Base-by-base conservation (phyloP, 139 green algal genomes). In the Chlorella sp. region DNA sequence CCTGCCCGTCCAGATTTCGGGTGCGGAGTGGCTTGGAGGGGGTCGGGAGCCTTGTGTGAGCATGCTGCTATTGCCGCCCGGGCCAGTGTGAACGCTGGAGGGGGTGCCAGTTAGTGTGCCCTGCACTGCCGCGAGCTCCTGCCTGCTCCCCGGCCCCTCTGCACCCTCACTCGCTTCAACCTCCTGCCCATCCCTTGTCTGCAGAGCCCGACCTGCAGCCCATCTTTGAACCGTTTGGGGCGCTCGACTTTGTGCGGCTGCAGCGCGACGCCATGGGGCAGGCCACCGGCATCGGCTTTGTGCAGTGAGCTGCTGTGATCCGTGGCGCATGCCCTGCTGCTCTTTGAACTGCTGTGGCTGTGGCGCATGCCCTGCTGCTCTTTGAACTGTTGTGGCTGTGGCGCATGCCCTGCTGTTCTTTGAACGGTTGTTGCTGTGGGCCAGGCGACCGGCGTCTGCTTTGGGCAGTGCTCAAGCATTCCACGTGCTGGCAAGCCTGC, bases 151-250 rank as follows among this genome's bases (percentile, higher is more conserved):
- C 9, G 16, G n/a, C 65, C 16, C 65, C 69, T 5, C 69, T 76
- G 5, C 20, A 20, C 69, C 24, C 11, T 17, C 40, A 5, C 41
- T 26, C 41, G 22, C 43, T 17, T 77, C 17, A n/a, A n/a, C 43
- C 43, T 1, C 14, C 30, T 28, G 6, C 44, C 69, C 69, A n/a
- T n/a, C 36, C 69, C 11, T 30, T 22, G 6, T 9, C 43, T 30
- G 54, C 77, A 73, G 95, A 97, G 86, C 81, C 74, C n/a, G 94
- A 97, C 69, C 76, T 98, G 68, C 88, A 87, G 72, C 89, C 93
- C 79, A 90, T 98, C n/a, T 98, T 98, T 80, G 92, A 93, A 69
- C 93, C 95, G 0, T 98, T 98, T 92, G 96, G 96, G 24, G 26
- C 84, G 11, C 74, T 98, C n/a, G 92, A 97, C 65, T 88, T 82